phyloP scores from a whole-genome alignment of 805 yeast species.

The Cyberlindnera subsufficiens region DNA sequence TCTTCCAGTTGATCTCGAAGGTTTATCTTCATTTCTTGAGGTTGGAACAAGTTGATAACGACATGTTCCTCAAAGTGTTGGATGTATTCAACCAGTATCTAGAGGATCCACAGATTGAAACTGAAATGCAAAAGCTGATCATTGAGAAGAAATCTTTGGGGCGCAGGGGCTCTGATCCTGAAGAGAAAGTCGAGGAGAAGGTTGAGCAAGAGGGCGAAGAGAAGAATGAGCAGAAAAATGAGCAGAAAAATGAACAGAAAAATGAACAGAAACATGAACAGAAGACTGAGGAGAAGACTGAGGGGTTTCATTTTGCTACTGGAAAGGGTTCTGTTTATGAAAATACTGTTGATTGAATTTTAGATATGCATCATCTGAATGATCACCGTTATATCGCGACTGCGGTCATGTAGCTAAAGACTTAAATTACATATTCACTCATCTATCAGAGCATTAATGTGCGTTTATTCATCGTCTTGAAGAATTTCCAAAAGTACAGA shows the following conservation, averaged over 20 bases:
- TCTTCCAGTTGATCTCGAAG: constrained; percentile 63
- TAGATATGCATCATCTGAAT: not conserved
- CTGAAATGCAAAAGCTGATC: constrained; percentile 31
- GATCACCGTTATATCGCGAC: not conserved
- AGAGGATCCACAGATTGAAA: constrained; percentile 33
- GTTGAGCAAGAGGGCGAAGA: constrained; percentile 1
- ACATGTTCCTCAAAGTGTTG: constrained; percentile 31
- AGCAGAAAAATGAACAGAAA: constrained; percentile 1
- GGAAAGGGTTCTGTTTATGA: not conserved
- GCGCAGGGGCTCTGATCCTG: constrained; percentile 2
- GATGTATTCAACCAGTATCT: constrained; percentile 33
- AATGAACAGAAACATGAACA: constrained; percentile 1
- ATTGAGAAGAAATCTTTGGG: constrained; percentile 29
- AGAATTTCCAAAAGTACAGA: constrained; percentile 32
- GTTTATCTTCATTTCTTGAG: constrained; percentile 46
- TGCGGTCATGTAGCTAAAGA: too few species aligned
- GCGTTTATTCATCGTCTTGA: constrained; percentile 4
- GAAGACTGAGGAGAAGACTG: constrained; percentile 5
- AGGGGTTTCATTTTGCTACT: constrained; percentile 7
- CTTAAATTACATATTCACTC: too few species aligned
- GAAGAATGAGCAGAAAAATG: constrained; percentile 4
- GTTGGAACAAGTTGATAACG: constrained; percentile 29
- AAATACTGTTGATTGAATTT: not conserved
- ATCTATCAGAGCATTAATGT: too few species aligned
- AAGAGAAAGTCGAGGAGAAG: not conserved